A percentile compares a stretch with the other conserved stretches of the same genome.
Conservation (phyloP, 1,284 basidiomycete genomes). For the Ganoderma lucidum region DNA sequence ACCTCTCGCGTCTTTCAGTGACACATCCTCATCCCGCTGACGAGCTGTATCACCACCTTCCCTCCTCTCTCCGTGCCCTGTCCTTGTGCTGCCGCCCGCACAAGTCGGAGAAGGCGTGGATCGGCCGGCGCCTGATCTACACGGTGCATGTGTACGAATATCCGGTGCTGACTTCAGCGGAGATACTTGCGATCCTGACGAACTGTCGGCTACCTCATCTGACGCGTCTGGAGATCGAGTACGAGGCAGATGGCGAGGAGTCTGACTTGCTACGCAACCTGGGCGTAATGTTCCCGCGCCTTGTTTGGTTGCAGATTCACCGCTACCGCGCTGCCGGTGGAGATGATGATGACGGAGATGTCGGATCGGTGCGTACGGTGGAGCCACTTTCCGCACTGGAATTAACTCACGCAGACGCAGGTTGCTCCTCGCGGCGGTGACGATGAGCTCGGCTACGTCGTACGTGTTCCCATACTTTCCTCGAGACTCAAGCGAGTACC, state of each 20-base stretch:
- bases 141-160: not conserved
- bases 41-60: slow-evolving; percentile 4
- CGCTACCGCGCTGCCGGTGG: not conserved
- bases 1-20: not conserved
- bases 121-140: no score
- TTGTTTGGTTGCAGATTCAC: not conserved
- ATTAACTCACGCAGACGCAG: no score
- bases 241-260: not conserved
- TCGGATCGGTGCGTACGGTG: no score
- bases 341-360: no score
- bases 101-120: not conserved
- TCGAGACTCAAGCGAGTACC: no score
- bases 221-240: not conserved
- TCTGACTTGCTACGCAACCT: not conserved
- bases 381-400: no score
- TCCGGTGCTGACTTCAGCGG: not conserved
- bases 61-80: not conserved
- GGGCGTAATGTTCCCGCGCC: not conserved
- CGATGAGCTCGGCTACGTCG: no score
- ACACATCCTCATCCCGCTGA: slow-evolving; percentile 12
- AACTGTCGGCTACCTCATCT: not conserved
- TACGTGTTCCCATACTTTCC: no score
- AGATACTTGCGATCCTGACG: not conserved
- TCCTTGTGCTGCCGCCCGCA: not conserved
- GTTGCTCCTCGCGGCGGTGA: no score